Percentiles rank a stretch among this genome's conserved stretches.
phyloP scores from a whole-genome alignment of 2,329 filamentous ascomycete genomes.

The Colletotrichum sp. region DNA sequence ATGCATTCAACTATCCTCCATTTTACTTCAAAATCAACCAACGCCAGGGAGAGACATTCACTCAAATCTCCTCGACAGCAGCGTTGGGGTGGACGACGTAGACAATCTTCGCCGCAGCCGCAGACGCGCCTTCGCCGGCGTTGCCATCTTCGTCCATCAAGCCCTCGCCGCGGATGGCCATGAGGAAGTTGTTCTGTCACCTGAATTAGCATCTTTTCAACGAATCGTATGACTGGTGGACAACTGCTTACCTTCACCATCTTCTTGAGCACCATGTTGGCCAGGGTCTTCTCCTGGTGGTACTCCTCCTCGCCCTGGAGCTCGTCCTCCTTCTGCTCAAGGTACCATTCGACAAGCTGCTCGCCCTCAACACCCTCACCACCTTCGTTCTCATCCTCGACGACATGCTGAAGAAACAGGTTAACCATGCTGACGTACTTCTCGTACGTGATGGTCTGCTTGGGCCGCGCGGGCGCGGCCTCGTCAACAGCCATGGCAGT shows the following conservation, averaged over 20 bases:
- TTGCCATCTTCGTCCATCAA: conserved; percentile 50
- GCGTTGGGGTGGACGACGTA: conserved; percentile 97
- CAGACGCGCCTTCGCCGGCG: conserved; percentile 47
- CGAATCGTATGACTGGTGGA: conserved; percentile 45
- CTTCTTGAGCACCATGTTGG: conserved; percentile 86
- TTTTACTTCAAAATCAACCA: background rate
- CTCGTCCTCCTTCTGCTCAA: conserved; percentile 88
- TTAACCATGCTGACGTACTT: conserved; percentile 94
- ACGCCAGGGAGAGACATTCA: background rate
- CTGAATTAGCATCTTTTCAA: conserved; percentile 51
- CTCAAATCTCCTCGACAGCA: conserved; percentile 70
- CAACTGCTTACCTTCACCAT: conserved; percentile 77
- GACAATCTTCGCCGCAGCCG: conserved; percentile 59
- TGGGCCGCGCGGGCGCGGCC: conserved; percentile 53
- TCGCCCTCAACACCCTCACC: conserved; percentile 88
- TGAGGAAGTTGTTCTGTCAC: conserved; percentile 80
- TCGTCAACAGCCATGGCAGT: conserved; percentile 43
- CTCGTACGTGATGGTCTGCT: conserved; percentile 92
- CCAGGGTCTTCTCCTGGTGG: conserved; percentile 74
- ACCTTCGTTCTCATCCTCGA: conserved; percentile 75
- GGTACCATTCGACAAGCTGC: conserved; percentile 84
- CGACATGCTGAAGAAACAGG: conserved; percentile 80
- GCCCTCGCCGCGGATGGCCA: conserved; percentile 73
- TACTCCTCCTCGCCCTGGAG: conserved; percentile 79
- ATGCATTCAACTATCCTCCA: background rate